Evolutionary conservation across 495 filamentous ascomycete species (phyloP).

Genomic region (Hypoxylon subgilvum): DNA sequence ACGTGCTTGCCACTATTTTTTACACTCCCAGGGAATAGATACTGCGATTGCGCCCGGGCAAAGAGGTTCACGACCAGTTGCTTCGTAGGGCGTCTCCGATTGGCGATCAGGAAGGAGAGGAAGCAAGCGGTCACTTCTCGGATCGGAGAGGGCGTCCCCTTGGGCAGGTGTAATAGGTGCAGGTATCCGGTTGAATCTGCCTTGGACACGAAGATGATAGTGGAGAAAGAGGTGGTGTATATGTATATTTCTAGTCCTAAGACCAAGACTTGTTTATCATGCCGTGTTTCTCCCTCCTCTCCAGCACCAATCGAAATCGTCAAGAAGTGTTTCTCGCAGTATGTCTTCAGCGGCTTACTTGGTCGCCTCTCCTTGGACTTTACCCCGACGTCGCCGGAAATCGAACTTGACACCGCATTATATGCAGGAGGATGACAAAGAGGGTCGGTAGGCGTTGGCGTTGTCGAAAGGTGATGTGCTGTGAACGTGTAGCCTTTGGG

Average conservation of each 20-base stretch:
- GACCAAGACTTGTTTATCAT: constrained; percentile 44
- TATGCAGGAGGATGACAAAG: constrained; percentile 81
- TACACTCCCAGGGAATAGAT: constrained; percentile 90
- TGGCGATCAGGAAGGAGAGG: constrained; percentile 71
- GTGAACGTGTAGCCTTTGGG: constrained; percentile 72
- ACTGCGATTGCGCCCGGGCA: constrained; percentile 89
- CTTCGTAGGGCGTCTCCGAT: constrained; percentile 69
- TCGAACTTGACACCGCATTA: constrained; percentile 55
- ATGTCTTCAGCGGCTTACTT: constrained; percentile 62
- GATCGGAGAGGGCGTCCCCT: constrained; percentile 72
- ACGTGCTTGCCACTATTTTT: constrained; percentile 88
- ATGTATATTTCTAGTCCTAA: constrained; percentile 67
- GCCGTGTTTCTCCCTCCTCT: constrained; percentile 9
- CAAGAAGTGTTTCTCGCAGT: constrained; percentile 87
- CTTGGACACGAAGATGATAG: constrained; percentile 92
- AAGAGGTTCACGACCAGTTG: constrained; percentile 87
- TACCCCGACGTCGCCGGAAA: neutral
- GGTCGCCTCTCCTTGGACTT: constrained; percentile 24
- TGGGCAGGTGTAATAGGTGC: constrained; percentile 64
- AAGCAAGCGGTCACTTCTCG: constrained; percentile 75
- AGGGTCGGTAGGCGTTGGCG: constrained; percentile 71
- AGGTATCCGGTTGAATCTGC: constrained; percentile 94
- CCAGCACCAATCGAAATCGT: constrained; percentile 64
- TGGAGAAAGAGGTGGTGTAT: constrained; percentile 75
- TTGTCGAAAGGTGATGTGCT: constrained; percentile 87